A percentile compares a stretch with the other conserved stretches of the same genome.
Evolutionary conservation across 2,329 filamentous ascomycete species (phyloP).

Genomic region (Biscogniauxia marginata): DNA sequence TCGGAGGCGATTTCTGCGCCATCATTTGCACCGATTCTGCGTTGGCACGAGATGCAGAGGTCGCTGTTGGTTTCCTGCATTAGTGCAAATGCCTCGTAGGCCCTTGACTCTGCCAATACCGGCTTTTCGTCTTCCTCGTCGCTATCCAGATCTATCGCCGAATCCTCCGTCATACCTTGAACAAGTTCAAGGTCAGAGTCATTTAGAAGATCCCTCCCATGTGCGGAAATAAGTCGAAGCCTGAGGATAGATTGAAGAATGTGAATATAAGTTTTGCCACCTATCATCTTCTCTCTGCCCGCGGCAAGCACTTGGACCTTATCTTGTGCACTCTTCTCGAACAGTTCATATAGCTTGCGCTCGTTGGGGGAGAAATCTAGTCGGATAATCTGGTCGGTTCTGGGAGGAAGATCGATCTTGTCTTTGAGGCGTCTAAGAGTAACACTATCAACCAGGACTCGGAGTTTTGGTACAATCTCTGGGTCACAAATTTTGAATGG

Average conservation of each 20-base stretch:
- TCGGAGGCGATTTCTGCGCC: conserved; percentile 59
- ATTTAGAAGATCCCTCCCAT: conserved; percentile 86
- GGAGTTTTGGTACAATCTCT: conserved; percentile 78
- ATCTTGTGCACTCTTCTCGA: conserved; percentile 76
- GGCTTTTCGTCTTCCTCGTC: conserved; percentile 62
- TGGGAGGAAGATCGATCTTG: conserved; percentile 76
- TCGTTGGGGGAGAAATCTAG: conserved; percentile 78
- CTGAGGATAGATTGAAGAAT: conserved; percentile 90
- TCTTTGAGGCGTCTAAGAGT: conserved; percentile 90
- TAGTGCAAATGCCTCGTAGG: conserved; percentile 81
- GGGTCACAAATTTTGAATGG: conserved; percentile 87
- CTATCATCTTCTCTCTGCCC: conserved; percentile 62
- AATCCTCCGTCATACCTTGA: conserved; percentile 77
- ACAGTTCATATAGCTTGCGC: conserved; percentile 75
- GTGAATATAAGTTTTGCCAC: conserved; percentile 87
- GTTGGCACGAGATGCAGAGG: conserved; percentile 67
- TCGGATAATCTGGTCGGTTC: conserved; percentile 69
- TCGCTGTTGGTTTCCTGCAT: conserved; percentile 81
- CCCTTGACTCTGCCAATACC: conserved; percentile 65
- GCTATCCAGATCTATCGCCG: conserved; percentile 86
- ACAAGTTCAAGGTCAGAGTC: conserved; percentile 78
- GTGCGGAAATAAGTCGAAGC: conserved; percentile 85
- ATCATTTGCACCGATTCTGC: conserved; percentile 54
- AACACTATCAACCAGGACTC: conserved; percentile 89
- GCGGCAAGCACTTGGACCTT: conserved; percentile 74